Conservation (phyloP, 805 yeast genomes). For the Phaffomyces thermotolerans region DNA sequence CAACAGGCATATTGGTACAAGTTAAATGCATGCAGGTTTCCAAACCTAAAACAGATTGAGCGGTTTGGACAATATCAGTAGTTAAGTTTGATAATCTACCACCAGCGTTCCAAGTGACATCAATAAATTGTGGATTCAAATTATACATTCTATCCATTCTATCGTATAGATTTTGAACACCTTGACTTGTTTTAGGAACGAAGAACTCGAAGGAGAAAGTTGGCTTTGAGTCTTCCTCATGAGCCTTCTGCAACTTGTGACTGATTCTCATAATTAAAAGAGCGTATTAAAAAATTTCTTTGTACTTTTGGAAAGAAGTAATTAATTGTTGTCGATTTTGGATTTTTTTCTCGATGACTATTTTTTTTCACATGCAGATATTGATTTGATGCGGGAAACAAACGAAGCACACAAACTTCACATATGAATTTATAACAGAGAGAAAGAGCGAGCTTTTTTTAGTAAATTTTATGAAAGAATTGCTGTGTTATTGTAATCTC, state of each 20-base stretch:
- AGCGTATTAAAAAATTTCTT: no score
- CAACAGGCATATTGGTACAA: slow-evolving; percentile 87
- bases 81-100: slow-evolving; percentile 80
- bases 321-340: neutral
- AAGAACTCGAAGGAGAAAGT: slow-evolving; percentile 96
- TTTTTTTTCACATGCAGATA: slow-evolving; percentile 10
- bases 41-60: slow-evolving; percentile 83
- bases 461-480: neutral
- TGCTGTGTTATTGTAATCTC: neutral
- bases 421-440: slow-evolving; percentile 2
- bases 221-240: slow-evolving; percentile 32
- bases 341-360: slow-evolving; percentile 5
- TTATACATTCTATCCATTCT: slow-evolving; percentile 97
- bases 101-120: slow-evolving; percentile 98
- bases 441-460: neutral
- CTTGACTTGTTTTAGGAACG: slow-evolving; percentile 95
- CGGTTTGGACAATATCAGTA: slow-evolving; percentile 84
- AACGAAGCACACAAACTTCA: neutral
- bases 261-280: slow-evolving; percentile 29
- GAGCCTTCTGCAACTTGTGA: slow-evolving; percentile 30
- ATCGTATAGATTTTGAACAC: slow-evolving; percentile 92
- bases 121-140: slow-evolving; percentile 83
- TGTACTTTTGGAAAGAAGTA: neutral
- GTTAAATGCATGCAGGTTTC: slow-evolving; percentile 98
- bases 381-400: slow-evolving; percentile 8